phyloP scores from a whole-genome alignment of 2,329 filamentous ascomycete species.

The Sporothrix globosa region DNA sequence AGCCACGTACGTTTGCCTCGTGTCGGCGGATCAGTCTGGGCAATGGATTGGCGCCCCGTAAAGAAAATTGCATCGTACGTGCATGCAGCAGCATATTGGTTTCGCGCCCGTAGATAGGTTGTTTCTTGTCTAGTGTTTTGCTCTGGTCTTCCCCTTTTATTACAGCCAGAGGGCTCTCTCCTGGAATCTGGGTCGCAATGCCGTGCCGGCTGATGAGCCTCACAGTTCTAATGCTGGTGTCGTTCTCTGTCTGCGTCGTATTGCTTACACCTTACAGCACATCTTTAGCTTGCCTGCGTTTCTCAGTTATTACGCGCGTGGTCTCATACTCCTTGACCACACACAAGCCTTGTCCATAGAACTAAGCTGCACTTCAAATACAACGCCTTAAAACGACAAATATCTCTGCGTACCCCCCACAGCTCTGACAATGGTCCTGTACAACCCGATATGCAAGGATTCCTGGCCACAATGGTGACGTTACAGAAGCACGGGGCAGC shows the following conservation, averaged over 20 bases:
- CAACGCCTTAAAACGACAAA: neutral
- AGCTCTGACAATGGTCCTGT: conserved; percentile 12
- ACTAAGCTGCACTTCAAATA: neutral
- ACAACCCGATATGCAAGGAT: conserved; percentile 9
- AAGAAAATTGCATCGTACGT: neutral
- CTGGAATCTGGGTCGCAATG: conserved; percentile 24
- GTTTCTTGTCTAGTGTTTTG: neutral
- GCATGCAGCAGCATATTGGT: conserved; percentile 5
- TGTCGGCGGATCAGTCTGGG: neutral
- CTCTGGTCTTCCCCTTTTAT: neutral
- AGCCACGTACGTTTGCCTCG: neutral
- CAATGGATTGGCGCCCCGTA: conserved; percentile 4
- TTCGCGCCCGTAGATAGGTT: neutral
- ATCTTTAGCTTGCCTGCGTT: neutral
- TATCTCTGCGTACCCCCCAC: neutral
- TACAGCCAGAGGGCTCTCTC: conserved; percentile 6
- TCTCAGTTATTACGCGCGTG: neutral
- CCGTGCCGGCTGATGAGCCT: conserved; percentile 16
- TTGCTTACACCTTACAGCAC: conserved; percentile 12
- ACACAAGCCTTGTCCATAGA: conserved; percentile 9
- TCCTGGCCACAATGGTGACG: conserved; percentile 17
- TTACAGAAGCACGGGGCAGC: conserved; percentile 25
- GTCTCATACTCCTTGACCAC: neutral
- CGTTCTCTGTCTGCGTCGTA: conserved; percentile 6
- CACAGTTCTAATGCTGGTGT: neutral